Conservation (phyloP, 176 grass and related monocot species). For the Neostapfia colusana region DNA sequence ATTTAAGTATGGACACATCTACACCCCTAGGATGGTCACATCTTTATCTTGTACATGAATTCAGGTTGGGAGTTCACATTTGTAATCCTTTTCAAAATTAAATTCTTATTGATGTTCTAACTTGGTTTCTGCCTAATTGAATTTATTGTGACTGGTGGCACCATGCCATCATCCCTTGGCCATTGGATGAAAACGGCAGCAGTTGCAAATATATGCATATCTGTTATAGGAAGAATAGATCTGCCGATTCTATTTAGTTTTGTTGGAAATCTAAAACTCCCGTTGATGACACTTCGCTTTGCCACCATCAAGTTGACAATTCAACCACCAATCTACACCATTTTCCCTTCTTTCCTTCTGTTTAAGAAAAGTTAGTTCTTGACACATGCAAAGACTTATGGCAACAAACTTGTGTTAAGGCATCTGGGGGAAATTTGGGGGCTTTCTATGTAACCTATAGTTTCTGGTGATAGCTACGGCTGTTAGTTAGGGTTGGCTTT, state of each 20-base stretch:
- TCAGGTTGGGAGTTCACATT: neutral
- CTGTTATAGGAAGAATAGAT: neutral
- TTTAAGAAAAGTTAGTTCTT: neutral
- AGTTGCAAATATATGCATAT: neutral
- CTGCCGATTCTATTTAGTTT: neutral
- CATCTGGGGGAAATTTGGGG: neutral
- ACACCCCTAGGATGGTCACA: too few relatives aligned
- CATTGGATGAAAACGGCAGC: neutral
- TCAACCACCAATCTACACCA: neutral
- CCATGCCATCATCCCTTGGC: neutral
- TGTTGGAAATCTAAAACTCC: neutral
- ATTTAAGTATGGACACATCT: too few relatives aligned
- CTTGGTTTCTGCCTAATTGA: neutral
- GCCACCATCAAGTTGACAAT: neutral
- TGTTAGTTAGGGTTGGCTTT: neutral
- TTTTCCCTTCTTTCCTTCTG: neutral
- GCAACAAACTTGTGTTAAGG: neutral
- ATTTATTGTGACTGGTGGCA: neutral
- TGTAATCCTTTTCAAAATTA: neutral
- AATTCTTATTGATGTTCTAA: neutral
- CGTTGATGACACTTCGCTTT: neutral
- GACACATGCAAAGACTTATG: neutral
- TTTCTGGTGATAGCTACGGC: neutral
- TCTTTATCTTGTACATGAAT: too few relatives aligned
- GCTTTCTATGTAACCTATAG: neutral